Conservation (phyloP, 2,329 filamentous ascomycete species). For the Fonsecaea multimorphosa region DNA sequence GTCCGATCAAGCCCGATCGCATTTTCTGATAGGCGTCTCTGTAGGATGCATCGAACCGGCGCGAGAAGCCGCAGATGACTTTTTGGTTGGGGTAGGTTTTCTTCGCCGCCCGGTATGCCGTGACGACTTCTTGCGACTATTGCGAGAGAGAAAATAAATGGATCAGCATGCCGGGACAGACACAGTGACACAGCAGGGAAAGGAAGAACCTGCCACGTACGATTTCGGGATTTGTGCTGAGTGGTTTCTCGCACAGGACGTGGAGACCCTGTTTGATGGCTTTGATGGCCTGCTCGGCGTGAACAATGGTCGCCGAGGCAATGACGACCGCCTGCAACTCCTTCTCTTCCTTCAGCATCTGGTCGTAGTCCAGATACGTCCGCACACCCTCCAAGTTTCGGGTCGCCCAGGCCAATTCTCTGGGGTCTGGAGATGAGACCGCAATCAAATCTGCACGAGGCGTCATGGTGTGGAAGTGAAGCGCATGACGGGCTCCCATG, state of each 20-base stretch:
- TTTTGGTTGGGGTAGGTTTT: slow-evolving; percentile 64
- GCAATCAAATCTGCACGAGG: slow-evolving; percentile 59
- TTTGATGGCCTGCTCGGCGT: slow-evolving; percentile 64
- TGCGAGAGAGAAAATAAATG: not conserved
- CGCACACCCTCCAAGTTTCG: slow-evolving; percentile 58
- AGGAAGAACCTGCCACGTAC: slow-evolving; percentile 48
- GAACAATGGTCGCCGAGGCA: slow-evolving; percentile 61
- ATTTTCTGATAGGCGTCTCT: slow-evolving; percentile 63
- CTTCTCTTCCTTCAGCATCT: slow-evolving; percentile 61
- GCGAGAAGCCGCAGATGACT: slow-evolving; percentile 70
- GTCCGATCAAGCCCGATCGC: slow-evolving; percentile 62
- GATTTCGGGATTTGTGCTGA: slow-evolving; percentile 63
- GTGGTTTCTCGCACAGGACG: slow-evolving; percentile 62
- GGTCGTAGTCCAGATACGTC: slow-evolving; percentile 61
- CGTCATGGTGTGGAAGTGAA: slow-evolving; percentile 56
- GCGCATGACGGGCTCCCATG: slow-evolving; percentile 57
- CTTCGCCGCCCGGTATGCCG: slow-evolving; percentile 52
- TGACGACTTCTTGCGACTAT: slow-evolving; percentile 66
- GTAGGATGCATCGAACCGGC: slow-evolving; percentile 71
- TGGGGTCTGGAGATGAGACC: slow-evolving; percentile 54
- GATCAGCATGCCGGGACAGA: not conserved
- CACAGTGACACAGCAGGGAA: not conserved
- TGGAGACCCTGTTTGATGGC: slow-evolving; percentile 62
- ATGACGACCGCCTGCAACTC: slow-evolving; percentile 63
- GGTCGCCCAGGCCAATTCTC: slow-evolving; percentile 59